Percentiles rank a stretch among this genome's conserved stretches.
Conservation (phyloP, 192 early-diverging fungal genomes). For the Coemansia javaensis region DNA sequence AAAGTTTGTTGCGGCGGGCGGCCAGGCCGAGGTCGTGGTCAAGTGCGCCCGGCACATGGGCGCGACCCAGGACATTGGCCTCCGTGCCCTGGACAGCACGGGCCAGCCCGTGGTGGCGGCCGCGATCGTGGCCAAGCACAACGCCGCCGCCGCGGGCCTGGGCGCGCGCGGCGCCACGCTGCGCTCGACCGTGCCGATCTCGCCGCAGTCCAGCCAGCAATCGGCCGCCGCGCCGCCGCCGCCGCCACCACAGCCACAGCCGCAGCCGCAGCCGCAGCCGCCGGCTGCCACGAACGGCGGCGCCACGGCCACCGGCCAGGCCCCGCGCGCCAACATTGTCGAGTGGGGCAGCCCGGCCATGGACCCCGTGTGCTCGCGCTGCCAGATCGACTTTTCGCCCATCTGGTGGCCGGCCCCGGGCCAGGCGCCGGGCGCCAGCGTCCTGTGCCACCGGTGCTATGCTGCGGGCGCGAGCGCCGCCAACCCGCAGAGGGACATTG, state of each 20-base stretch:
- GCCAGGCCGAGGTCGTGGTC: not conserved
- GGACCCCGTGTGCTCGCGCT: constrained; percentile 25
- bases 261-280: not conserved
- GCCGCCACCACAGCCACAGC: constrained; percentile 4
- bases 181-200: not conserved
- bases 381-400: constrained; percentile 25
- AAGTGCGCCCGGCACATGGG: constrained; percentile 10
- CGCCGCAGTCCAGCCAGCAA: too few relatives aligned
- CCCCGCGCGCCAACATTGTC: not conserved
- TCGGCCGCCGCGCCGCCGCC: not conserved
- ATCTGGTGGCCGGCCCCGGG: constrained; percentile 41
- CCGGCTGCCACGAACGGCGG: not conserved
- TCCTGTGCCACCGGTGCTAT: constrained; percentile 44
- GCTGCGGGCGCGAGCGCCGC: not conserved
- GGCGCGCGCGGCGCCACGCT: constrained; percentile 9
- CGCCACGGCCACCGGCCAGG: too few relatives aligned
- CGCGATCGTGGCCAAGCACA: constrained; percentile 23
- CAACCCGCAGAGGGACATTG: constrained; percentile 1
- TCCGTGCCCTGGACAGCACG: constrained; percentile 7
- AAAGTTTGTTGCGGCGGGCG: constrained; percentile 1
- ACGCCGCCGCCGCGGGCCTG: not conserved
- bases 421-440: constrained; percentile 1
- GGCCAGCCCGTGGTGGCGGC: constrained; percentile 12
- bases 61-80: not conserved
- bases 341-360: constrained; percentile 19